Conservation (phyloP, 768 basidiomycete genomes). For the Mycena vitilis region DNA sequence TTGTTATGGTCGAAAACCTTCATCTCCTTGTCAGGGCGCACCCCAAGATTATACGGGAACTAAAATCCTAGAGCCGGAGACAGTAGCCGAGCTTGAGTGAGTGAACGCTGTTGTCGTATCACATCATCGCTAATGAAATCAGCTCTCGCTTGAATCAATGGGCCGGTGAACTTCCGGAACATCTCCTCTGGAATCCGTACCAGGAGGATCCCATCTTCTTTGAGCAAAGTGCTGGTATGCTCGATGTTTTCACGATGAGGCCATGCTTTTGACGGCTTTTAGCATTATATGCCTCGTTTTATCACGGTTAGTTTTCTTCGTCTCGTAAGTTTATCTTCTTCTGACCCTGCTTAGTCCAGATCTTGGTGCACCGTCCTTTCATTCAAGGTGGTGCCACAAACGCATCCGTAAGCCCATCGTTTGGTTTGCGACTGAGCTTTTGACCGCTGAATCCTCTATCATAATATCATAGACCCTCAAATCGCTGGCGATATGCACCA, state of each 20-base stretch:
- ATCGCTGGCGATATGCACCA: constrained; percentile 74
- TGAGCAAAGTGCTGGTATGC: constrained; percentile 56
- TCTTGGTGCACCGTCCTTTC: constrained; percentile 72
- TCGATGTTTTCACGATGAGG: not conserved
- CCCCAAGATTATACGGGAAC: constrained; percentile 13
- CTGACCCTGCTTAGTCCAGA: constrained; percentile 44
- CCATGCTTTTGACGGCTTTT: not conserved
- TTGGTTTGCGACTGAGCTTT: not conserved
- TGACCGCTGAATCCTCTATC: too few relatives aligned
- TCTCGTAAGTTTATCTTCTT: not conserved
- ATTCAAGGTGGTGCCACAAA: constrained; percentile 53
- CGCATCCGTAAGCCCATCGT: constrained; percentile 8
- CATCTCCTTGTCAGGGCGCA: not conserved
- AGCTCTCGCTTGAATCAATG: constrained; percentile 66
- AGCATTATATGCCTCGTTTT: constrained; percentile 25
- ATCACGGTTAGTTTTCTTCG: constrained; percentile 12
- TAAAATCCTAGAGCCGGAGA: not conserved
- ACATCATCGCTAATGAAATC: not conserved
- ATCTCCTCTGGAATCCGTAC: constrained; percentile 26
- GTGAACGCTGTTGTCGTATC: not conserved
- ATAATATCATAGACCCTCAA: constrained; percentile 39
- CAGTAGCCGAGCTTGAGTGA: constrained; percentile 27
- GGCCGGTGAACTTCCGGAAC: constrained; percentile 62
- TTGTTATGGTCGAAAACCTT: not conserved
- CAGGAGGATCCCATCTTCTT: constrained; percentile 46